These are phyloP conservation scores for Aspergillus sp. DNA, from an alignment of 2,329 filamentous ascomycete species.

Conservation along the genomic window DNA sequence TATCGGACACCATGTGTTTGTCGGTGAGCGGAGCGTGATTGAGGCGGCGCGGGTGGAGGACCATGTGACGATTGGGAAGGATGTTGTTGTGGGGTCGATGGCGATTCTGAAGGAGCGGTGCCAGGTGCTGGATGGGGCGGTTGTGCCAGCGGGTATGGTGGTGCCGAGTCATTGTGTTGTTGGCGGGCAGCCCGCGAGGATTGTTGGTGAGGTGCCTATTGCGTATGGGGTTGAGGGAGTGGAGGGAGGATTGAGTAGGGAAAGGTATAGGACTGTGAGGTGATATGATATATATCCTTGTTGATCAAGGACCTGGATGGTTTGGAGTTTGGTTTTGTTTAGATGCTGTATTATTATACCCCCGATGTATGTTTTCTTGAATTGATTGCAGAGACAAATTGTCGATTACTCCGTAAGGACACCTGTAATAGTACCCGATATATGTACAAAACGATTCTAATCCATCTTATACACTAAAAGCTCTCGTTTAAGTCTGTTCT, in stretches of 20 bases:
- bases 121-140: constrained; percentile 77
- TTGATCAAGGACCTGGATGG: background rate
- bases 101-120: constrained; percentile 85
- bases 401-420: no score
- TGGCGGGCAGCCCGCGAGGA: constrained; percentile 75
- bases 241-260: constrained; percentile 45
- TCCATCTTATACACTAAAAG: constrained; percentile 23
- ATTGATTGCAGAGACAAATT: background rate
- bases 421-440: no score
- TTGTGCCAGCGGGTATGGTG: constrained; percentile 85
- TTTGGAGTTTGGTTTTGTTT: constrained; percentile 9
- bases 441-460: constrained; percentile 4
- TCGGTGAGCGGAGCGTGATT: constrained; percentile 72
- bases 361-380: constrained; percentile 3
- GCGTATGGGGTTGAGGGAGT: constrained; percentile 49
- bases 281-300: constrained; percentile 15
- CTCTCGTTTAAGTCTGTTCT: constrained; percentile 56
- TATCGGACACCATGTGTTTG: constrained; percentile 91
- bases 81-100: constrained; percentile 78
- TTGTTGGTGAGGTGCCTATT: constrained; percentile 71
- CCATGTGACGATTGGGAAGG: constrained; percentile 80
- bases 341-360: constrained; percentile 6
- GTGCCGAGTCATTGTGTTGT: constrained; percentile 91
- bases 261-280: constrained; percentile 43
- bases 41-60: constrained; percentile 81